Evolutionary conservation across 148 eudicot species (phyloP).

Genomic region (Agrostemma githago): DNA sequence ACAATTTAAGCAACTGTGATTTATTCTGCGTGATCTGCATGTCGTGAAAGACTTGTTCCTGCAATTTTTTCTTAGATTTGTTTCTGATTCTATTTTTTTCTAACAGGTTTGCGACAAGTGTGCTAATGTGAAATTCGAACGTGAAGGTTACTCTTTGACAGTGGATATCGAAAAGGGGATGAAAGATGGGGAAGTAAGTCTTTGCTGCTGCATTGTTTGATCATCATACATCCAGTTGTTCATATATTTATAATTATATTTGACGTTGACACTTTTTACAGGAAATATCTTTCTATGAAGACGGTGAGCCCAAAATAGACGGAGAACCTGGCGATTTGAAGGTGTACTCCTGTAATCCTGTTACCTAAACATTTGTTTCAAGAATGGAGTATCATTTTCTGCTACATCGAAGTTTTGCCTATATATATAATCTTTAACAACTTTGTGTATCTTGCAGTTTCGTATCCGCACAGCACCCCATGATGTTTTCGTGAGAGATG

Average conservation of each 20-base stretch:
- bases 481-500: conserved; percentile 78
- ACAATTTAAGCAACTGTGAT: background rate
- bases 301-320: conserved; percentile 89
- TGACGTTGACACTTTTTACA: conserved; percentile 23
- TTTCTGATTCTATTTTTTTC: background rate
- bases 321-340: conserved; percentile 93
- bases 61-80: background rate
- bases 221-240: background rate
- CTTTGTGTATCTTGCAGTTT: conserved; percentile 50
- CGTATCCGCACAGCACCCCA: conserved; percentile 91
- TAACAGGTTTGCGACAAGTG: conserved; percentile 95
- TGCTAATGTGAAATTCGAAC: conserved; percentile 82
- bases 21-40: background rate
- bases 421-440: no score
- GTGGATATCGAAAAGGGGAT: conserved; percentile 98
- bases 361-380: background rate
- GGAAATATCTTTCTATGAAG: conserved; percentile 89
- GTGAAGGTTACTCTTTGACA: conserved; percentile 82
- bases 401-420: no score
- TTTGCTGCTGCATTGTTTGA: conserved; percentile 1
- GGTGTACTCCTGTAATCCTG: conserved; percentile 45
- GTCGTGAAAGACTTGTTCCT: conserved; percentile 2
- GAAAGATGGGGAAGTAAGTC: conserved; percentile 94
- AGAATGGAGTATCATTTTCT: background rate
- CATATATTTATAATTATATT: background rate